A percentile compares a stretch with the other conserved stretches of the same genome.
phyloP scores from a whole-genome alignment of 148 eudicot species.

The Beta vulgaris region DNA sequence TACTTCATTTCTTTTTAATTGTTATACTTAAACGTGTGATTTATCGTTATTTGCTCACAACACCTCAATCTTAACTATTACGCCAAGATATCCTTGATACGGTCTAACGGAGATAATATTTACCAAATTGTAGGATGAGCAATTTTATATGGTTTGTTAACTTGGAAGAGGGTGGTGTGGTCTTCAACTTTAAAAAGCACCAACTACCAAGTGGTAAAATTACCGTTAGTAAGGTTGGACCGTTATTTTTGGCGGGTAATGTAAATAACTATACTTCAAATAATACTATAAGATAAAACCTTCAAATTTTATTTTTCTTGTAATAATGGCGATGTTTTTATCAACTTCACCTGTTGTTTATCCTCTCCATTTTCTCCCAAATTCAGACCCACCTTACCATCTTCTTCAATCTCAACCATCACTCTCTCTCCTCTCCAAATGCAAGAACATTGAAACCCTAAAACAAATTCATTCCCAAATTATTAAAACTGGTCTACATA shows the following conservation, averaged over 20 bases:
- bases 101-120: no score
- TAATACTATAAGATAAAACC: not conserved
- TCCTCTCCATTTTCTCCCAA: slow-evolving; percentile 39
- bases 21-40: no score
- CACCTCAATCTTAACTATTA: no score
- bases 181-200: no score
- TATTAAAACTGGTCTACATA: slow-evolving; percentile 54
- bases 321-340: slow-evolving; percentile 19
- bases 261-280: slow-evolving; percentile 12
- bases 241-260: slow-evolving; percentile 36
- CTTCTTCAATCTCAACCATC: slow-evolving; percentile 49
- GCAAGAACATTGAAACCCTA: slow-evolving; percentile 48
- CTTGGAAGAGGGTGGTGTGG: no score
- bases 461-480: slow-evolving; percentile 65
- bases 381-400: slow-evolving; percentile 48
- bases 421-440: slow-evolving; percentile 45
- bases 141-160: no score
- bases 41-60: no score
- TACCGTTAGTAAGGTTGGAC: no score
- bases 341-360: slow-evolving; percentile 24
- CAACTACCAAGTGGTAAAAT: no score
- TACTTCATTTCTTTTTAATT: no score
- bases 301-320: not conserved
- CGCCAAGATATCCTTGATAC: no score
- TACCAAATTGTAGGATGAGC: no score